A percentile compares a stretch with the other conserved stretches of the same genome.
Conservation (phyloP, 441 rosid species). For the Mallotus repandus region DNA sequence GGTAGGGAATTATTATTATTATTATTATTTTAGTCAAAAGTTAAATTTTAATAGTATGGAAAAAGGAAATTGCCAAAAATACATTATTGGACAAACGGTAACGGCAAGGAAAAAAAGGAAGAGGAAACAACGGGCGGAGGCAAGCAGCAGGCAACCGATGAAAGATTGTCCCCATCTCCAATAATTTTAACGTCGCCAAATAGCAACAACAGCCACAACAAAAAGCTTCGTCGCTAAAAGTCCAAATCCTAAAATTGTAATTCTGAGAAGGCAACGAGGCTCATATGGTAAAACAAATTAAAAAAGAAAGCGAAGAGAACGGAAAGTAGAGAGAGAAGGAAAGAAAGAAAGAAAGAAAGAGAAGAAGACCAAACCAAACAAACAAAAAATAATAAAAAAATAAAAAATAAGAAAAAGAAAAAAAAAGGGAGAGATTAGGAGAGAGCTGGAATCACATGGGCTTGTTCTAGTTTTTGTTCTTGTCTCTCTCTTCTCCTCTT, state of each 20-base stretch:
- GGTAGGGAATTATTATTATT: no score
- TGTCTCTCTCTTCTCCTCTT: conserved; percentile 16
- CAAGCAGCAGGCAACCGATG: background rate
- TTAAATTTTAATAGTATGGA: no score
- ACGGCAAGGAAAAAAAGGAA: background rate
- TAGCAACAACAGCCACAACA: no score
- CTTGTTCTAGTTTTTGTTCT: conserved; percentile 36
- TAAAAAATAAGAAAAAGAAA: conserved; percentile 13
- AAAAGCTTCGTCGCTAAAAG: background rate
- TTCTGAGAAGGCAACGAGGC: conserved; percentile 12
- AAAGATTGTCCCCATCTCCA: background rate
- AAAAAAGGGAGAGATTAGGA: background rate
- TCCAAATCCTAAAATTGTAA: conserved; percentile 18
- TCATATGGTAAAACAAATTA: background rate
- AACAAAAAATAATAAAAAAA: background rate
- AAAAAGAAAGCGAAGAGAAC: conserved; percentile 29
- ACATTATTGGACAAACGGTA: background rate
- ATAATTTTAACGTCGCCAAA: conserved; percentile 21
- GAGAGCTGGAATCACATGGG: conserved; percentile 77
- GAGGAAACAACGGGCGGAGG: background rate
- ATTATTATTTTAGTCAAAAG: no score
- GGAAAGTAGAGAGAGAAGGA: conserved; percentile 36
- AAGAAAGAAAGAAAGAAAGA: background rate
- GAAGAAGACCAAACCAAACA: background rate
- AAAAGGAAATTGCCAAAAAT: background rate